Percentiles rank a stretch among this genome's conserved stretches.
Conservation (phyloP, 495 filamentous ascomycete species). For the Sordaria brevicollis region DNA sequence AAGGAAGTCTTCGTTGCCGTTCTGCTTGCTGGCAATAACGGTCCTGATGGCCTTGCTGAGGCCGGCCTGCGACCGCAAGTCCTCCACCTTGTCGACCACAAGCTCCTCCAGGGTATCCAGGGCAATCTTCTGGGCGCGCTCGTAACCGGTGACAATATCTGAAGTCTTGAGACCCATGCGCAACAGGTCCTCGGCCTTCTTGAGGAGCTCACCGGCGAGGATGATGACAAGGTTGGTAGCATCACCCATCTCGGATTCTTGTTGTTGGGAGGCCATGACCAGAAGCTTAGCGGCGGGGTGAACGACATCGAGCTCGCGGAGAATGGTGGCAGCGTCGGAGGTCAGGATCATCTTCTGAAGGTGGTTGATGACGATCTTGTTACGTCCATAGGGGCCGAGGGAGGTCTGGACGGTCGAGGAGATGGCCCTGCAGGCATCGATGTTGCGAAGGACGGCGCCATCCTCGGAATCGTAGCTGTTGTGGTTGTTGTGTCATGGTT, state of each 20-base stretch:
- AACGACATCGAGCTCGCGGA: constrained; percentile 95
- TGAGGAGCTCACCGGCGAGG: constrained; percentile 87
- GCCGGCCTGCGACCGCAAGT: constrained; percentile 66
- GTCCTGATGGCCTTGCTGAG: constrained; percentile 93
- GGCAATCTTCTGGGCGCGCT: constrained; percentile 84
- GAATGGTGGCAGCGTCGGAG: constrained; percentile 93
- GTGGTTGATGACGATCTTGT: constrained; percentile 99
- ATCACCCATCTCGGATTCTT: constrained; percentile 98
- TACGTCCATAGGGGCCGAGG: constrained; percentile 92
- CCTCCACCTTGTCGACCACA: constrained; percentile 79
- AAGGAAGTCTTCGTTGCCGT: constrained; percentile 79
- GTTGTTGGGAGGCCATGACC: constrained; percentile 99
- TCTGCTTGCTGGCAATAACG: constrained; percentile 93
- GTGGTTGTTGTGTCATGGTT: constrained; percentile 3
- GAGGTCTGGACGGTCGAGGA: constrained; percentile 93
- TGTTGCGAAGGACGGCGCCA: constrained; percentile 96
- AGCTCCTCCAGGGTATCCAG: constrained; percentile 79
- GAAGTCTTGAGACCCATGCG: constrained; percentile 94
- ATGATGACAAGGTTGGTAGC: constrained; percentile 97
- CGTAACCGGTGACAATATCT: constrained; percentile 91
- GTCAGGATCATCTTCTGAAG: constrained; percentile 99
- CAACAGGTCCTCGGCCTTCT: constrained; percentile 93
- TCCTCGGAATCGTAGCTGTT: constrained; percentile 93
- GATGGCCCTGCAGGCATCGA: constrained; percentile 96
- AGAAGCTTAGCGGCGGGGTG: constrained; percentile 96